phyloP scores from a whole-genome alignment of 2,329 filamentous ascomycete genomes.

The Aspergillus vadensis region DNA sequence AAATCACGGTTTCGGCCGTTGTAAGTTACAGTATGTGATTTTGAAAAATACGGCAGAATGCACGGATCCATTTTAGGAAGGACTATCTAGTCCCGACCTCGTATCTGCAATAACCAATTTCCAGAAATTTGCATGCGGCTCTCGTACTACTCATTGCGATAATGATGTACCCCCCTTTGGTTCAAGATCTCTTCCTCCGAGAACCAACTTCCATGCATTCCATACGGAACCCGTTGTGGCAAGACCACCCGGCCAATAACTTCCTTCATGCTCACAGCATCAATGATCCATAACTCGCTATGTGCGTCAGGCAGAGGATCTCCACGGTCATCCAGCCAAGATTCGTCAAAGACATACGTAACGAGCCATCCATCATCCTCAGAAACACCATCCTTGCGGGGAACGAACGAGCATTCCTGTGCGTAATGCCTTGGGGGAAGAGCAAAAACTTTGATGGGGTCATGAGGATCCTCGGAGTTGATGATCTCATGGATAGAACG shows the following conservation, averaged over 20 bases:
- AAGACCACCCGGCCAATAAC: conserved; percentile 59
- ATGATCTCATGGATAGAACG: conserved; percentile 58
- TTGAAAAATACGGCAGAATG: too few species aligned
- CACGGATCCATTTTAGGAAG: too few species aligned
- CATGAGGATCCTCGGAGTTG: conserved; percentile 46
- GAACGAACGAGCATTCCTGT: conserved; percentile 68
- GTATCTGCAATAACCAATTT: too few species aligned
- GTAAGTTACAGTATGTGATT: too few species aligned
- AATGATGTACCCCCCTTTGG: conserved; percentile 38
- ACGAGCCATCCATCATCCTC: conserved; percentile 71
- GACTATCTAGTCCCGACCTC: too few species aligned
- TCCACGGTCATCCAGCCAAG: conserved; percentile 57
- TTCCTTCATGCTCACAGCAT: conserved; percentile 62
- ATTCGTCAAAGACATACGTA: conserved; percentile 71
- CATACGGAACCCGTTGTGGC: conserved; percentile 70
- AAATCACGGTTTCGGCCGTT: too few species aligned
- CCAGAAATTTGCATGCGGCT: too few species aligned
- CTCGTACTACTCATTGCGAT: not conserved
- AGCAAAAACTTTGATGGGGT: conserved; percentile 63
- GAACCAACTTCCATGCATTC: conserved; percentile 67
- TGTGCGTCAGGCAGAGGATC: conserved; percentile 48
- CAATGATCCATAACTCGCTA: conserved; percentile 69
- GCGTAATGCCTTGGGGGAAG: conserved; percentile 64
- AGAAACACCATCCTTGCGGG: conserved; percentile 40
- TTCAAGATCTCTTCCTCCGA: conserved; percentile 53